Base-by-base conservation (phyloP, 805 yeast genomes). In the Barnettozyma populi region DNA sequence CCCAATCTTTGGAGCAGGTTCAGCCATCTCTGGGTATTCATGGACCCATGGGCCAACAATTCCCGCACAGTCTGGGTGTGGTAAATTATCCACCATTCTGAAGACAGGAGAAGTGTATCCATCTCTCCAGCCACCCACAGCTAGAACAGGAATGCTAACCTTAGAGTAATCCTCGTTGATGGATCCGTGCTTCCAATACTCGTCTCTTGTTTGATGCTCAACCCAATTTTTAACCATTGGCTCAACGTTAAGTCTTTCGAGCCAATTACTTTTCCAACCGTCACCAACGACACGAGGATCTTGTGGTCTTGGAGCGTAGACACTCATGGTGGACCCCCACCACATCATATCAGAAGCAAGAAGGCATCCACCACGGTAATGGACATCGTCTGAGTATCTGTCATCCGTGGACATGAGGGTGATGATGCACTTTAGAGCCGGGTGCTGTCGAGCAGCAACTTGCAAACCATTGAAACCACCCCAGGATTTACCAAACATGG, bases 401-500 rank as follows among this genome's bases (percentile, higher is more conserved):
- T 73, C 76, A 54, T 73, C 77, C 1, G 77, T 73, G 11, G 75
- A 72, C 71, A 70, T 69, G 23, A 73, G 57, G 0, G 76, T 68
- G 48, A 73, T 70, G 43, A 71, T 65, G 0, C 73, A 57, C 51
- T 72, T 72, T 54, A 73, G 56, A 24, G 74, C 74, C 3, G 75
- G 76, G 52, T 73, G 77, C 49, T 70, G 72, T 58, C 73, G 64
- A 6, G 72, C 72, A 11, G 76, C 76, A 21, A 73, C 57, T 52
- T 73, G 77, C 31, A 72, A 58, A 7, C 74, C 71, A 51, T 73
- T 73, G 58, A 73, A 73, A 1, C 76, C 76, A 44, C 73, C 76
- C 77, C 77, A 73, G 1, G 76, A 71, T 54, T 73, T 73, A 34
- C 76, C 77, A 61, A 72, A 70, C 73, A 71, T 70, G 18, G 70